Percentiles rank a stretch among this genome's conserved stretches.
phyloP scores from a whole-genome alignment of 441 rosid genomes.

The Adansonia grandidieri region DNA sequence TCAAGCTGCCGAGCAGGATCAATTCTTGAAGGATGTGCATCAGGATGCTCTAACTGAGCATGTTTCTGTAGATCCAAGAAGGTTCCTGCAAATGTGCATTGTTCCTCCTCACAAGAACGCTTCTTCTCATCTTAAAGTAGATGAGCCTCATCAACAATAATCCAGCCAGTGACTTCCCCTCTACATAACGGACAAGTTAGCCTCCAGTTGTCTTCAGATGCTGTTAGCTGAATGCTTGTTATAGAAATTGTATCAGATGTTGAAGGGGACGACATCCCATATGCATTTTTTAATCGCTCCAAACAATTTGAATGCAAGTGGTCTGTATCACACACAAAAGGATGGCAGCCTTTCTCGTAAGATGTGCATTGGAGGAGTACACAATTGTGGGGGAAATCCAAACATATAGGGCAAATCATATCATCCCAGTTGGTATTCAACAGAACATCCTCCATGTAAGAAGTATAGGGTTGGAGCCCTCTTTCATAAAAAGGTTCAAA shows the following conservation, averaged over 20 bases:
- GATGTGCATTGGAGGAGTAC: conserved; percentile 92
- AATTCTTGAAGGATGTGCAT: conserved; percentile 82
- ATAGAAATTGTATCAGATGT: conserved; percentile 42
- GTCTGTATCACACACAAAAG: conserved; percentile 86
- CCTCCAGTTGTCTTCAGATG: conserved; percentile 51
- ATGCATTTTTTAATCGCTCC: conserved; percentile 81
- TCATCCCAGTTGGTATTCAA: conserved; percentile 72
- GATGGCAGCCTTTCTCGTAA: conserved; percentile 75
- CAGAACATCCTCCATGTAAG: conserved; percentile 50
- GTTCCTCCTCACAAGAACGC: conserved; percentile 66
- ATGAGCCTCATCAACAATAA: conserved; percentile 72
- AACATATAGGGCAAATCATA: conserved; percentile 88
- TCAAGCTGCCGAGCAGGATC: conserved; percentile 94
- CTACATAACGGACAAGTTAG: conserved; percentile 89
- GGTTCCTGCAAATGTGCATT: conserved; percentile 67
- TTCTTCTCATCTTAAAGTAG: conserved; percentile 58
- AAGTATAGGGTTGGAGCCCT: conserved; percentile 34
- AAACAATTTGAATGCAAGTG: conserved; percentile 90
- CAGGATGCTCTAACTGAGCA: conserved; percentile 80
- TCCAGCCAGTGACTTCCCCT: conserved; percentile 93
- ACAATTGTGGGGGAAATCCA: conserved; percentile 88
- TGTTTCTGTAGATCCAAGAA: conserved; percentile 70
- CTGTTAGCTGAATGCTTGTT: conserved; percentile 36
- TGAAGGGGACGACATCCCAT: conserved; percentile 62
- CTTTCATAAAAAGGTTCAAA: conserved; percentile 43